Evolutionary conservation across 768 basidiomycete genomes (phyloP).

Genomic region (Suillus subalutaceus): DNA sequence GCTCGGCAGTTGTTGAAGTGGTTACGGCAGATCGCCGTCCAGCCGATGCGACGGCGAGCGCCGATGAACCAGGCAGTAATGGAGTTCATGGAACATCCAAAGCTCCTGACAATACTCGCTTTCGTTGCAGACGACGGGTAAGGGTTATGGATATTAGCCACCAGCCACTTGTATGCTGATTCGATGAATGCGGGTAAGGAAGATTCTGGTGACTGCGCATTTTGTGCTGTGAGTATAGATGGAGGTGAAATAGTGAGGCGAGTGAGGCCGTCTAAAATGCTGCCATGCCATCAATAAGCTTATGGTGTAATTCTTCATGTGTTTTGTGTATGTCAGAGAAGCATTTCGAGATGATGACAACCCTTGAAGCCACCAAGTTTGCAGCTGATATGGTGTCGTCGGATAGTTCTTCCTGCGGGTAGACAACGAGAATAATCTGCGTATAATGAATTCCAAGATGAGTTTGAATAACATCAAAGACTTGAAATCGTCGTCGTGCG

Average conservation of each 20-base stretch:
- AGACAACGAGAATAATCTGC: not conserved
- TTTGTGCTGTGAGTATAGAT: not conserved
- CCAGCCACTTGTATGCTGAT: slow-evolving; percentile 44
- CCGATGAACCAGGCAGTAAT: slow-evolving; percentile 53
- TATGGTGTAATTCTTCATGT: too few species aligned
- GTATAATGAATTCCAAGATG: not conserved
- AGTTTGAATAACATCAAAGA: not conserved
- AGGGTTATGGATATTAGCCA: slow-evolving; percentile 56
- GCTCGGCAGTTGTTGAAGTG: slow-evolving; percentile 25
- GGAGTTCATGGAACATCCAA: slow-evolving; percentile 28
- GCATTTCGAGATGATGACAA: not conserved
- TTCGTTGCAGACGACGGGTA: slow-evolving; percentile 45
- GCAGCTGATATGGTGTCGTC: not conserved
- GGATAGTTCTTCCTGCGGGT: not conserved
- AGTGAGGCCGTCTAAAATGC: not conserved
- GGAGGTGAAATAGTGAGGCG: not conserved
- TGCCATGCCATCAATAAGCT: accelerated
- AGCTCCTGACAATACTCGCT: slow-evolving; percentile 26
- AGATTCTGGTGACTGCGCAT: not conserved
- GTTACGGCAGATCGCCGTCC: slow-evolving; percentile 44
- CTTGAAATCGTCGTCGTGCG: too few species aligned
- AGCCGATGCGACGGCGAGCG: slow-evolving; percentile 53
- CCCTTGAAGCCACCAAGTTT: not conserved
- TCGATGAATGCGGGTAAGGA: slow-evolving; percentile 8
- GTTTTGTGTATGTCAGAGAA: not conserved